Conservation (phyloP, 345 rosid genomes). For the Citrus sinensis region DNA sequence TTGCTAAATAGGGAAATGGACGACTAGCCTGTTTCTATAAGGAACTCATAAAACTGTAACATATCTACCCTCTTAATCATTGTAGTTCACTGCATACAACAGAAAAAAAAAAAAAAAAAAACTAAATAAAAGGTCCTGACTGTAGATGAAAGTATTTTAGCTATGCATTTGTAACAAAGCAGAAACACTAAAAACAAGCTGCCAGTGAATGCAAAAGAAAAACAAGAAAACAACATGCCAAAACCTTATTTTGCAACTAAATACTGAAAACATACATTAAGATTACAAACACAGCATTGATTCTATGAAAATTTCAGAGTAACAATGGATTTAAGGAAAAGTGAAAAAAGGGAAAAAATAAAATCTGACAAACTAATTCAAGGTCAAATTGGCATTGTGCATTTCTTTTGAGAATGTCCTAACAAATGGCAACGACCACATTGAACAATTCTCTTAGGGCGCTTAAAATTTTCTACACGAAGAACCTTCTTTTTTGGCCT, state of each 20-base stretch:
- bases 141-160: not conserved
- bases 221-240: not conserved
- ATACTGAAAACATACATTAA: conserved; percentile 29
- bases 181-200: not conserved
- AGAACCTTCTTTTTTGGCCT: conserved; percentile 96
- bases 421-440: conserved; percentile 97
- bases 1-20: not conserved
- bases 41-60: not conserved
- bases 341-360: not conserved
- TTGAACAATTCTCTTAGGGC: conserved; percentile 93
- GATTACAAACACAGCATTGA: conserved; percentile 34
- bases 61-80: not conserved
- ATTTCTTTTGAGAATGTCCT: conserved; percentile 99
- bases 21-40: not conserved
- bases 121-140: not conserved
- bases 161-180: not conserved
- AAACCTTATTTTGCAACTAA: conserved; percentile 25
- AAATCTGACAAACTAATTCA: conserved; percentile 18
- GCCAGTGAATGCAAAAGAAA: not conserved
- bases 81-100: not conserved
- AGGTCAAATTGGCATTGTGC: conserved; percentile 73
- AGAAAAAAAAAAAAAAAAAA: not conserved
- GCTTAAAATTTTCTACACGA: conserved; percentile 88
- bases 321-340: conserved; percentile 3
- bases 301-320: conserved; percentile 18